These are phyloP conservation scores for Blastocystis sp. DNA, from an alignment of 352 stramenopile genomes.

Conservation along the genomic window DNA sequence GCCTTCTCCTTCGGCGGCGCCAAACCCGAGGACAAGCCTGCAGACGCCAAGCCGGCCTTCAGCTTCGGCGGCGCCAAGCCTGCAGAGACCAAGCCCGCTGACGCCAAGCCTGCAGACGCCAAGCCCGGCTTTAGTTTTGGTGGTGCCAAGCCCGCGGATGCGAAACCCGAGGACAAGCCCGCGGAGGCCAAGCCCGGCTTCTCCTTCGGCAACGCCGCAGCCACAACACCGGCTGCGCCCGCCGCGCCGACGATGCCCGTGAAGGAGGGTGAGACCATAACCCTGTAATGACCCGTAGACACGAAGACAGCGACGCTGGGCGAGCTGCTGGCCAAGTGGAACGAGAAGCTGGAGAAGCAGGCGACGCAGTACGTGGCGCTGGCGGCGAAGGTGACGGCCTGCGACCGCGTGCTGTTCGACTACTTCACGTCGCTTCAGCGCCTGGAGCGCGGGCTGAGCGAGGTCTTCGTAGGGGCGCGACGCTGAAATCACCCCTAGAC, in stretches of 20 bases:
- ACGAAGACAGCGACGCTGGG: slow-evolving; percentile 27
- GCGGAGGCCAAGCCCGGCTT: neutral
- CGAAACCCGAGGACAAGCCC: neutral
- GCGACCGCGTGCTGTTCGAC: neutral
- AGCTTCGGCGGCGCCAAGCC: neutral
- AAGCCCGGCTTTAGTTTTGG: neutral
- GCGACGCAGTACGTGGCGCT: neutral
- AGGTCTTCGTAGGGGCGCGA: neutral
- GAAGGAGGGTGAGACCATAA: neutral
- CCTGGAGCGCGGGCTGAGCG: neutral
- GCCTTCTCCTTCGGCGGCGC: neutral
- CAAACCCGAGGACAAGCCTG: neutral
- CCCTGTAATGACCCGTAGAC: slow-evolving; percentile 10
- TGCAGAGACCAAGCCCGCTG: neutral
- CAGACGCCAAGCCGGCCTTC: neutral
- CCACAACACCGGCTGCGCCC: neutral
- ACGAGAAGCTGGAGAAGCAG: slow-evolving; percentile 47
- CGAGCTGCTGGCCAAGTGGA: slow-evolving; percentile 41
- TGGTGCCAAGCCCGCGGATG: neutral
- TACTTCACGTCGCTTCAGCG: slow-evolving; percentile 16
- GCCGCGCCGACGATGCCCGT: neutral
- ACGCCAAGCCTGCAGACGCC: neutral
- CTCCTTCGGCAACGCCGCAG: neutral
- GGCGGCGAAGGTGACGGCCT: neutral
- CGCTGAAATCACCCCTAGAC: neutral